A percentile compares a stretch with the other conserved stretches of the same genome.
These are phyloP conservation scores for Yamadazyma jaroonii DNA, from an alignment of 1,139 yeast genomes.

Conservation along the genomic window DNA sequence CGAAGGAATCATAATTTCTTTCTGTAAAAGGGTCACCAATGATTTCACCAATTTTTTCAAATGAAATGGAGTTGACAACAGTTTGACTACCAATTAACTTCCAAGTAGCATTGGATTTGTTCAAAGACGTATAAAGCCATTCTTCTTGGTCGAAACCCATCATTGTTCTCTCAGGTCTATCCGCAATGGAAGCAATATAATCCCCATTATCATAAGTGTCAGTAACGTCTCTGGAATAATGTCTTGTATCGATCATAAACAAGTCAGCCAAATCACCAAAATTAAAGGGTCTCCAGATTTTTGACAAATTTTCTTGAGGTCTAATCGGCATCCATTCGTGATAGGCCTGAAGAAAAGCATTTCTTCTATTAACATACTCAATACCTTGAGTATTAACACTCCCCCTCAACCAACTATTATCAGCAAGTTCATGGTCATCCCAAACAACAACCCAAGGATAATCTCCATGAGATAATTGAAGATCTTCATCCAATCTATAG, in stretches of 20 bases:
- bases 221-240: slow-evolving; percentile 3
- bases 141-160: slow-evolving; percentile 4
- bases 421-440: slow-evolving; percentile 4
- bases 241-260: slow-evolving; percentile 3
- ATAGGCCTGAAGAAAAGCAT: slow-evolving; percentile 1
- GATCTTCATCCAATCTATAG: slow-evolving; percentile 1
- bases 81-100: slow-evolving; percentile 3
- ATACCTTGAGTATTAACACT: slow-evolving; percentile 1
- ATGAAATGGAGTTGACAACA: slow-evolving; percentile 1
- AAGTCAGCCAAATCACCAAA: slow-evolving; percentile 2
- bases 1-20: slow-evolving; percentile 1
- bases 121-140: slow-evolving; percentile 1
- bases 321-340: slow-evolving; percentile 4
- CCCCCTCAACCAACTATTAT: slow-evolving; percentile 4
- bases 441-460: slow-evolving; percentile 4
- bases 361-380: slow-evolving; percentile 1
- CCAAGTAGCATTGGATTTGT: slow-evolving; percentile 1
- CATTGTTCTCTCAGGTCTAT: slow-evolving; percentile 3
- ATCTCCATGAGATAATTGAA: slow-evolving; percentile 3
- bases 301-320: slow-evolving; percentile 1
- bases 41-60: slow-evolving; percentile 1
- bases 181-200: slow-evolving; percentile 1
- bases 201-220: slow-evolving; percentile 2
- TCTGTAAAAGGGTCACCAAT: slow-evolving; percentile 1
- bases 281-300: slow-evolving; percentile 1